Base-by-base conservation (phyloP, 1,139 yeast species). In the Nadsonia commutata region DNA sequence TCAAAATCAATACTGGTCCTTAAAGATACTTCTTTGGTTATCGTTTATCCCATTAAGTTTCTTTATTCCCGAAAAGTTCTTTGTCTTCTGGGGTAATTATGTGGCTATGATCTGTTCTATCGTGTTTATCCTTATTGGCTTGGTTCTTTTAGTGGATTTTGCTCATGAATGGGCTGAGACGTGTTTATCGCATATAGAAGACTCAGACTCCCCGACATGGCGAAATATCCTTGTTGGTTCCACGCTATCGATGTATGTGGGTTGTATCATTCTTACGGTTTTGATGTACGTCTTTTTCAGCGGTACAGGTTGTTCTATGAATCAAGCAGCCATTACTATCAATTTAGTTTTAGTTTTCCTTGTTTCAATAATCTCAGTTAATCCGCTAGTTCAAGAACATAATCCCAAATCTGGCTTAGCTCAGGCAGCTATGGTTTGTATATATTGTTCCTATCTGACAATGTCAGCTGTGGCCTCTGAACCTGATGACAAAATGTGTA, bases 121-220 rank as follows among this genome's bases (percentile, higher is more conserved):
- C 3, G 60, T 86, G 3, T 93, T 93, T 62, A 72, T 90, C 36
- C 79, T 93, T 7, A 85, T 90, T 49, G 98, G 98, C 0, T 70
- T 93, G 46, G 83, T 93, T 9, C 68, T 93, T 42, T 65, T 93
- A 44, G 97, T 93, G 23, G 98, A 93, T 62, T 90, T 86, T 69
- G 97, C 98, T 11, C 98, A 93, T 62, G 93, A 93, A 48, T 93
- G 97, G 96, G 97, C 98, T 0, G 99, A 93, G 56, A 84, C 82
- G 9, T 93, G 98, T 59, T 72, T 90, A 45, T 90, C 81, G 52
- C 84, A 85, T 55, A 85, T 90, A 41, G 97, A 90, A 59, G 70
- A 74, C 51, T 93, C 82, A 52, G 95, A 88, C 49, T 80, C 88
- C 42, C 74, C 77, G 43, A 55, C 83, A 52, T 90, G 98, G 98